These are phyloP conservation scores for Stygiomarasmius scandens DNA, from an alignment of 1,284 basidiomycete genomes.

Conservation along the genomic window DNA sequence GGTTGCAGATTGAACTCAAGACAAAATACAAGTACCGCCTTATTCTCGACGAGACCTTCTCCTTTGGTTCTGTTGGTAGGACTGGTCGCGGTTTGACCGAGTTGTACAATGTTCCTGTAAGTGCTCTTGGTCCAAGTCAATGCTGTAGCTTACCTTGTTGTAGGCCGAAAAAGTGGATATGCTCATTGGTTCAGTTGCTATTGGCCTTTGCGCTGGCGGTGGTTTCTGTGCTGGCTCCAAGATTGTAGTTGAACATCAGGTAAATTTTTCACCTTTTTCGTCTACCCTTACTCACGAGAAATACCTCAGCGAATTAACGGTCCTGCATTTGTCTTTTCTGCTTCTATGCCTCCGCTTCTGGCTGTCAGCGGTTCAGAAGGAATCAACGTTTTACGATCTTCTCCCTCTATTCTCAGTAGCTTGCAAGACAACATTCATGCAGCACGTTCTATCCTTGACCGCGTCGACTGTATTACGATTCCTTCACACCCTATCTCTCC, in stretches of 20 bases:
- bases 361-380: slow-evolving; percentile 87
- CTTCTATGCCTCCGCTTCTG: slow-evolving; percentile 89
- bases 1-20: slow-evolving; percentile 85
- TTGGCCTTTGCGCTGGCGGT: slow-evolving; percentile 82
- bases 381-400: slow-evolving; percentile 75
- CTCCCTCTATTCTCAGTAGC: slow-evolving; percentile 72
- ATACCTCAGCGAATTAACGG: slow-evolving; percentile 88
- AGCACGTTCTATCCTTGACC: slow-evolving; percentile 79
- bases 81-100: slow-evolving; percentile 96
- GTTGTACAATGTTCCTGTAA: slow-evolving; percentile 86
- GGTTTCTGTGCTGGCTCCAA: slow-evolving; percentile 95
- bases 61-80: slow-evolving; percentile 90
- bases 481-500: slow-evolving; percentile 86
- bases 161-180: slow-evolving; percentile 79
- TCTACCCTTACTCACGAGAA: background rate
- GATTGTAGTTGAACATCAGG: slow-evolving; percentile 88
- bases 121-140: slow-evolving; percentile 27
- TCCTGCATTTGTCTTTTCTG: slow-evolving; percentile 94
- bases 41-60: slow-evolving; percentile 92
- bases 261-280: slow-evolving; percentile 28
- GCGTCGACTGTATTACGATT: slow-evolving; percentile 80
- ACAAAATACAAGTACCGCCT: slow-evolving; percentile 94
- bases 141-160: background rate
- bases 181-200: slow-evolving; percentile 86
- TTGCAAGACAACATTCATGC: slow-evolving; percentile 84